These are phyloP conservation scores for Cocos nucifera DNA, from an alignment of 176 grass and related monocot genomes.

Conservation along the genomic window DNA sequence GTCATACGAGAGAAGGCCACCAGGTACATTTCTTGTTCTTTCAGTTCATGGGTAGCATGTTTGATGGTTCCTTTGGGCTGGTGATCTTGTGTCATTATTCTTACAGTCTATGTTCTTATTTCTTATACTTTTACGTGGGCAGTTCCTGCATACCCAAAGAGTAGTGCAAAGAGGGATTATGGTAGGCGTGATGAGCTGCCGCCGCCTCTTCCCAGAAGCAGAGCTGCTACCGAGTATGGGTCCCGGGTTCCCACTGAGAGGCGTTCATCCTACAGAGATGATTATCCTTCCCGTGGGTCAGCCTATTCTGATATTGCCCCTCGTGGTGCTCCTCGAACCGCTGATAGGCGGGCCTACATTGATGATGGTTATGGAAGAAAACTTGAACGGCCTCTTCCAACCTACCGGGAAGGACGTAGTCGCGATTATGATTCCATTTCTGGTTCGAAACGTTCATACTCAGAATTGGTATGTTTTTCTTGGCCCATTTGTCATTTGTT, in stretches of 20 bases:
- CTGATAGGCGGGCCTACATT: constrained; percentile 46
- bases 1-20: constrained; percentile 51
- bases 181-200: constrained; percentile 47
- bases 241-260: constrained; percentile 51
- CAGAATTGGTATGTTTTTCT: constrained; percentile 42
- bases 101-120: constrained; percentile 7
- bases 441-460: constrained; percentile 70
- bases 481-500: constrained; percentile 9
- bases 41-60: too few relatives aligned
- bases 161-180: constrained; percentile 61
- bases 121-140: background rate
- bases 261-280: constrained; percentile 52
- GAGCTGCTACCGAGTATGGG: constrained; percentile 42
- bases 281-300: constrained; percentile 49
- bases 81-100: background rate
- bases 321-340: constrained; percentile 42
- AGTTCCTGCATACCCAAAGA: constrained; percentile 63
- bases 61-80: background rate
- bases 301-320: constrained; percentile 48
- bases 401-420: constrained; percentile 51
- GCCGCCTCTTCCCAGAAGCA: constrained; percentile 33
- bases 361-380: constrained; percentile 68
- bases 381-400: constrained; percentile 34
- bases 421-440: constrained; percentile 58
- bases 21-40: constrained; percentile 33